Evolutionary conservation across 2,329 filamentous ascomycete genomes (phyloP).

Genomic region (Cladosporium sp.): DNA sequence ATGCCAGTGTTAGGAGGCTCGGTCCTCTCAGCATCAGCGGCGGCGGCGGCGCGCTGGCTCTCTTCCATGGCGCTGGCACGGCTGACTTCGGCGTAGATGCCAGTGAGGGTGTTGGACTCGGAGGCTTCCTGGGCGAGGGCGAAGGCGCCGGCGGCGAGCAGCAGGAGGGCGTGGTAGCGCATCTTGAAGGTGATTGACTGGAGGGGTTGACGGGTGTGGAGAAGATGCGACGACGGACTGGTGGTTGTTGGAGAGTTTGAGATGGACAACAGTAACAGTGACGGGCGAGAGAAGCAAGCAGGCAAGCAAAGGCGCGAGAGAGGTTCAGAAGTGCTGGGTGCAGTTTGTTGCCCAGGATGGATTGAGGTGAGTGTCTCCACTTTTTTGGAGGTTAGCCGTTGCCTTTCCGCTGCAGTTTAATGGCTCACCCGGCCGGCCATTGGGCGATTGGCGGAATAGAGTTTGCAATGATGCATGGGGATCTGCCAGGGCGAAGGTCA

Average conservation of each 20-base stretch:
- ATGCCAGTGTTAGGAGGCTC: background rate
- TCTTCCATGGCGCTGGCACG: slow-evolving; percentile 11
- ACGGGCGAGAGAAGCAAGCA: slow-evolving; percentile 4
- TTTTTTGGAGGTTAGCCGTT: background rate
- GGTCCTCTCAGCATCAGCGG: background rate
- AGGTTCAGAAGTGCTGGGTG: background rate
- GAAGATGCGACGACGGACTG: slow-evolving; percentile 12
- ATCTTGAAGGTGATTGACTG: slow-evolving; percentile 4
- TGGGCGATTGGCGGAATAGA: slow-evolving; percentile 1
- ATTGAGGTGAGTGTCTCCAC: background rate
- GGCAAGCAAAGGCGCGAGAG: background rate
- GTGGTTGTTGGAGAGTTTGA: slow-evolving; percentile 1
- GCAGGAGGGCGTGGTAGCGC: slow-evolving; percentile 12
- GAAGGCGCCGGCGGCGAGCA: slow-evolving; percentile 12
- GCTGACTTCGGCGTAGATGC: slow-evolving; percentile 6
- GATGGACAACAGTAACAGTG: slow-evolving; percentile 9
- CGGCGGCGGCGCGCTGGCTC: slow-evolving; percentile 9
- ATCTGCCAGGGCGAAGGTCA: slow-evolving; percentile 5
- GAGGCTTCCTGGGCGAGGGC: slow-evolving; percentile 8
- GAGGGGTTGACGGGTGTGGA: background rate
- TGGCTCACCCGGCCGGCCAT: background rate
- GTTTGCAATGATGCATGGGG: slow-evolving; percentile 3
- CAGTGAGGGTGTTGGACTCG: slow-evolving; percentile 11
- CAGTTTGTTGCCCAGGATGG: slow-evolving; percentile 6
- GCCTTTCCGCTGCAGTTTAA: background rate